Percentiles rank a stretch among this genome's conserved stretches.
Conservation (phyloP, 2,329 filamentous ascomycete genomes). For the Colletotrichum ledebouriae region DNA sequence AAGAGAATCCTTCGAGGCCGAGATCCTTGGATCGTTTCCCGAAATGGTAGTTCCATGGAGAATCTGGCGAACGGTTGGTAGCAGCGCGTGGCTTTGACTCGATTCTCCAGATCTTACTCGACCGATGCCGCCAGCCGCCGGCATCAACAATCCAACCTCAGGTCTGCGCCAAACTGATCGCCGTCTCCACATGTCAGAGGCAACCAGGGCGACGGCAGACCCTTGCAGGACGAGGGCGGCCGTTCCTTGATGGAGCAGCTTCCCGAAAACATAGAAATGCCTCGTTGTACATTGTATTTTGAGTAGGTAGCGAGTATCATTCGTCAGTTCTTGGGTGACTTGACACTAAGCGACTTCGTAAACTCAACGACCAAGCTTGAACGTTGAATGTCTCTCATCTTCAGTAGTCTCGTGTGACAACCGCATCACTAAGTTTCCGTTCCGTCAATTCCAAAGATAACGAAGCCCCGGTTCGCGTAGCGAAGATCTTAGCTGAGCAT, state of each 20-base stretch:
- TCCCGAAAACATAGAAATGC: conserved; percentile 25
- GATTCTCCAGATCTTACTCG: conserved; percentile 3
- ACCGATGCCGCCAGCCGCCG: conserved; percentile 19
- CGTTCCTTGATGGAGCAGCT: conserved; percentile 27
- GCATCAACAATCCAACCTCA: conserved; percentile 18
- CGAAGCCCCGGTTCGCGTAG: background rate
- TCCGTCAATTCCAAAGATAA: background rate
- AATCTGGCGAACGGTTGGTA: conserved; percentile 39
- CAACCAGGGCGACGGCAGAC: background rate
- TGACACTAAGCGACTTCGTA: background rate
- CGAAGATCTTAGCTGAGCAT: conserved; percentile 23
- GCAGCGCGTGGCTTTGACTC: conserved; percentile 31
- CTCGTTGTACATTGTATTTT: background rate
- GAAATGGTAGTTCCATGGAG: conserved; percentile 29
- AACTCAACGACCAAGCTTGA: background rate
- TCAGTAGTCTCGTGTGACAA: background rate
- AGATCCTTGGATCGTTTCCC: conserved; percentile 1
- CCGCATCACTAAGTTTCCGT: background rate
- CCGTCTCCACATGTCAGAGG: conserved; percentile 19
- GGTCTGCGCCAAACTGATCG: conserved; percentile 7
- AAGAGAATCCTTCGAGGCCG: background rate
- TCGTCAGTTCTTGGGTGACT: background rate
- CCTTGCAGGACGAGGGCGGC: background rate
- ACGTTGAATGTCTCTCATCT: conserved; percentile 1
- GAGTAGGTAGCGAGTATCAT: background rate